These are phyloP conservation scores for Leptographium flavum DNA, from an alignment of 2,329 filamentous ascomycete genomes.

Conservation along the genomic window DNA sequence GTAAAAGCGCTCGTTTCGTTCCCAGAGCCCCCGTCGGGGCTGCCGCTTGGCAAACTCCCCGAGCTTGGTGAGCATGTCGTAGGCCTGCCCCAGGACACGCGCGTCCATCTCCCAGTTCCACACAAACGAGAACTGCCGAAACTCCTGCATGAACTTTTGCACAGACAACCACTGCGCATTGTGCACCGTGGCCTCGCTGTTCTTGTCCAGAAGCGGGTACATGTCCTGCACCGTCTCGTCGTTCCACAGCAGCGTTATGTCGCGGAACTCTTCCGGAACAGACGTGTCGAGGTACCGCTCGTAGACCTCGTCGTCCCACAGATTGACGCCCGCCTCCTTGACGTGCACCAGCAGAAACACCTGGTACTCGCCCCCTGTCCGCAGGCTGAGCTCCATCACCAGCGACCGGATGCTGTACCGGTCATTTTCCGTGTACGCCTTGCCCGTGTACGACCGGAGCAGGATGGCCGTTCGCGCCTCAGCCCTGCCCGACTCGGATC, in stretches of 20 bases:
- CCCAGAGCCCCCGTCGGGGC: slow-evolving; percentile 60
- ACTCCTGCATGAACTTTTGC: slow-evolving; percentile 60
- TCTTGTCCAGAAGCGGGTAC: slow-evolving; percentile 56
- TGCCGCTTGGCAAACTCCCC: slow-evolving; percentile 49
- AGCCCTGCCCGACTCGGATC: neutral
- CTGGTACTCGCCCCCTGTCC: slow-evolving; percentile 67
- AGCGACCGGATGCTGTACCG: slow-evolving; percentile 66
- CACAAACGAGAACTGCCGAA: slow-evolving; percentile 66
- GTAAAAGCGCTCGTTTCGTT: slow-evolving; percentile 58
- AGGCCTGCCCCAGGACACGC: slow-evolving; percentile 66
- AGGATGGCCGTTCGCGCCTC: slow-evolving; percentile 56
- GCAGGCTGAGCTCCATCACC: slow-evolving; percentile 61
- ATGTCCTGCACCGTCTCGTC: slow-evolving; percentile 59
- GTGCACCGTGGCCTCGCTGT: slow-evolving; percentile 37
- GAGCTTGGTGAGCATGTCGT: slow-evolving; percentile 59
- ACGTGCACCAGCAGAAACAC: slow-evolving; percentile 70
- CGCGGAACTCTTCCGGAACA: slow-evolving; percentile 33
- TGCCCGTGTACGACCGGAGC: slow-evolving; percentile 61
- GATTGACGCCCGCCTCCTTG: slow-evolving; percentile 39
- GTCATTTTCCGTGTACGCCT: slow-evolving; percentile 65
- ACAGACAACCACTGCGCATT: slow-evolving; percentile 56
- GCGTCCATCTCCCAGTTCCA: slow-evolving; percentile 87
- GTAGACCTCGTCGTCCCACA: slow-evolving; percentile 46
- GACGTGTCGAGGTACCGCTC: slow-evolving; percentile 37
- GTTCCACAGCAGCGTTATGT: slow-evolving; percentile 62